Evolutionary conservation across 1,284 basidiomycete genomes (phyloP), one percentile per base, ranked within the genome.

Genomic region (Trichosporon ovoides): DNA sequence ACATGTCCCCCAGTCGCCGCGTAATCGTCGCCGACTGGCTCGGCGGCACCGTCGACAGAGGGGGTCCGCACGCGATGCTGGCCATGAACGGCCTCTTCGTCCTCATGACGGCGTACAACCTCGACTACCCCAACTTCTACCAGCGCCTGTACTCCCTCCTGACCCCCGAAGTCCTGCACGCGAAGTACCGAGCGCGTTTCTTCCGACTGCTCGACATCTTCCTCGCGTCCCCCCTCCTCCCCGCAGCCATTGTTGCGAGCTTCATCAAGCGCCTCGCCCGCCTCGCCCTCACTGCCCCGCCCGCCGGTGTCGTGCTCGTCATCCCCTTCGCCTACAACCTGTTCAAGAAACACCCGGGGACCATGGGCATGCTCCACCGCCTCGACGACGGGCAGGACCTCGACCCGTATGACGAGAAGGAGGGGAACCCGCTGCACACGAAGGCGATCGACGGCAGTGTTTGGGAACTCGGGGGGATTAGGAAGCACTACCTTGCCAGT

Each of bases 111-210:
- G 85, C 91, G 56, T 94, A 97, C 75, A 97, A 98, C 70, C 93
- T 91, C 33, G 94, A 98, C 73, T 98, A 96, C 71, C 95, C 96
- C 3, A 87, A 86, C 10, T 98, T 99, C 78, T 99, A 97, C 80
- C 88, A 86, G 4, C 85, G 88, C n/a, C 82, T 99, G 3, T 98
- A 98, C 69, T 83, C 85, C 1, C 89, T 98, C 71, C 82, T 98
- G 12, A 88, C 91, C 70, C 81, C 86, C 16, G 84, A 92, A 28
- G 83, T 97, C 3, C 82, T 99, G 20, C 95, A 98, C 72, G 84
- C 91, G 60, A 92, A 90, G 70, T 89, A 97, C 72, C 84, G 95
- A 11, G 88, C 95, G 1, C 85, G 95, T 35, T 98, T 98, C 80
- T 94, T 99, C 83, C 85, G 95, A 38, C 81, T 98, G 64, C 84